A percentile compares a stretch with the other conserved stretches of the same genome.
phyloP scores from a whole-genome alignment of 352 stramenopile genomes.

The Elongisporangium prolatum region DNA sequence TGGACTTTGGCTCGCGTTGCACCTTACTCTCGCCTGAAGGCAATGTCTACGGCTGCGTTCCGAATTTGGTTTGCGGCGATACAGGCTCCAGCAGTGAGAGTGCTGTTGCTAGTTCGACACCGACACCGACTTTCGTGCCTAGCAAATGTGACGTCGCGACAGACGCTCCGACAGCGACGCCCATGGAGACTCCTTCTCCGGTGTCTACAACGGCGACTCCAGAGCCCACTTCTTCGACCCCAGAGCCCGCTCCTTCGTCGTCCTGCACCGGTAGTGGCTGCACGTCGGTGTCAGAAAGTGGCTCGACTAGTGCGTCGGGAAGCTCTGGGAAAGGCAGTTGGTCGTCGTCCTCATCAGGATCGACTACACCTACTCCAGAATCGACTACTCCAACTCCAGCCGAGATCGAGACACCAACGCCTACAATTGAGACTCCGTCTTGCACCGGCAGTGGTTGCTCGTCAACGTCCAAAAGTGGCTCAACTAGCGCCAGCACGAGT shows the following conservation, averaged over 20 bases:
- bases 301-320: background rate
- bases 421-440: background rate
- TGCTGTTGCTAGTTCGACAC: background rate
- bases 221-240: background rate
- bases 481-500: background rate
- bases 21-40: background rate
- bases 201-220: background rate
- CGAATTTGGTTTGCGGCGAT: background rate
- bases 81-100: background rate
- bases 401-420: background rate
- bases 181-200: background rate
- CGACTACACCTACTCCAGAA: background rate
- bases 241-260: too few relatives aligned
- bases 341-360: background rate
- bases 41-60: background rate
- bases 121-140: background rate
- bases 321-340: background rate
- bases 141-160: background rate
- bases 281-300: background rate
- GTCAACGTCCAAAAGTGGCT: background rate
- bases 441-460: background rate
- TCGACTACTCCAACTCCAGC: background rate
- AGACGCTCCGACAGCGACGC: background rate
- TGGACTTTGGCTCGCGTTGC: background rate
- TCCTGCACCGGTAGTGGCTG: background rate